Base-by-base conservation (phyloP, 1,284 basidiomycete species). In the Cerioporus squamosus region DNA sequence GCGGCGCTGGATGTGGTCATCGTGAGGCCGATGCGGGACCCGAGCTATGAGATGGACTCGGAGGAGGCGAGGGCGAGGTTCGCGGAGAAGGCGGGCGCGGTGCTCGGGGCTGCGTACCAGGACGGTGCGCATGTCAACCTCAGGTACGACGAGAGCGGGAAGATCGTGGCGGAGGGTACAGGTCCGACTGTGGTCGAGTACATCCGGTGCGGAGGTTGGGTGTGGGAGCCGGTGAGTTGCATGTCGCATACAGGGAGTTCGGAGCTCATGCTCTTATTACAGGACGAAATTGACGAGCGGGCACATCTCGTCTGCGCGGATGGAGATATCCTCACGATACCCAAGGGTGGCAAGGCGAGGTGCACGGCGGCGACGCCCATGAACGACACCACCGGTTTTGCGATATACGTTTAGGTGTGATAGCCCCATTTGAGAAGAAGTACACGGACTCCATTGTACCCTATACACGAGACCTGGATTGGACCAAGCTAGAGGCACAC, bases 1-100 rank as follows among this genome's bases (percentile, higher is more conserved):
- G 74, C 75, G 0, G 81, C 84, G 10, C 84, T 94, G 68, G 94
- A 98, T 65, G 64, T 98, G 10, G 78, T 96, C 20, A 75, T 94
- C n/a, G 73, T 97, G n/a, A 84, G 96, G 2, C 96, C 96, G 0
- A 66, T 80, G 18, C 80, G 90, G 3, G 88, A 94, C 69, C 88
- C 88, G 1, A 70, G 73, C 1, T 67, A 81, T 4, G 57, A 65
- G 3, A 61, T 66, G 43, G 82, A 85, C 65, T 77, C 76, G 42
- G 69, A 69, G 5, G 72, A 77, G 57, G 66, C 77, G 49, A 76
- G 82, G 48, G 64, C 68, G 23, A 68, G 70, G 9, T 91, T 86
- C 63, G 79, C 77, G 36, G 66, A 70, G 44, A 86, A 77, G 66
- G 64, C 75, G 23, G 80, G 79, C 73, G 74, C 76, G 22, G 80